Evolutionary conservation across 192 early-diverging fungal species (phyloP).

Genomic region (Coemansia sp.): DNA sequence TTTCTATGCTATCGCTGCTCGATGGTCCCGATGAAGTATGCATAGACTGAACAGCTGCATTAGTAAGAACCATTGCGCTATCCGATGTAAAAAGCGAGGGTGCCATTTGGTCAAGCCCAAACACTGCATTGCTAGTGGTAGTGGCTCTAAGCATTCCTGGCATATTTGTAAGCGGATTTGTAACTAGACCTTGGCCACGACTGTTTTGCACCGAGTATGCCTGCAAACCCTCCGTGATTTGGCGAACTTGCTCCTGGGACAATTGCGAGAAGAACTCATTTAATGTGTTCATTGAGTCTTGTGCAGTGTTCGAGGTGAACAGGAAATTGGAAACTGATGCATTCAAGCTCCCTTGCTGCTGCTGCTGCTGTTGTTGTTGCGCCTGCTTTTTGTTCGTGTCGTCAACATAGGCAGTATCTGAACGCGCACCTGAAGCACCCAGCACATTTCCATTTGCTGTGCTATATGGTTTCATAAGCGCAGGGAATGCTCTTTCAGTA

Average conservation of each 20-base stretch:
- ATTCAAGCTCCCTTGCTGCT: not conserved
- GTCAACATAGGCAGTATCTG: not conserved
- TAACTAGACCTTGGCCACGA: not conserved
- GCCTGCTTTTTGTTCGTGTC: not conserved
- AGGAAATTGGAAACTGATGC: slow-evolving; percentile 24
- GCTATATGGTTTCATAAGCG: slow-evolving; percentile 35
- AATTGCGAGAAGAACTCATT: slow-evolving; percentile 51
- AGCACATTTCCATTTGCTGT: slow-evolving; percentile 1
- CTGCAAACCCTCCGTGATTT: slow-evolving; percentile 45
- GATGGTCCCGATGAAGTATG: slow-evolving; percentile 18
- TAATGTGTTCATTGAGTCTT: slow-evolving; percentile 47
- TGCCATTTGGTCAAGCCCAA: not conserved
- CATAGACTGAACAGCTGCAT: slow-evolving; percentile 35
- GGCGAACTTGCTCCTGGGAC: slow-evolving; percentile 44
- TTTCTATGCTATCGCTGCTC: slow-evolving; percentile 1
- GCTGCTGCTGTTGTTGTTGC: slow-evolving; percentile 4
- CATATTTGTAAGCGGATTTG: not conserved
- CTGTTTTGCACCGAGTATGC: slow-evolving; percentile 38
- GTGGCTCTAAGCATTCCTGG: not conserved
- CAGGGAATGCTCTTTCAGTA: slow-evolving; percentile 14
- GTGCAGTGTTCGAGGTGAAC: slow-evolving; percentile 41
- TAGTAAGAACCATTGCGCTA: slow-evolving; percentile 15
- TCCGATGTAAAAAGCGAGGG: slow-evolving; percentile 3
- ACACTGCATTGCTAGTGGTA: not conserved
- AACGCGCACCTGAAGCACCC: not conserved